Evolutionary conservation across 1,139 yeast genomes (phyloP), one percentile per base, ranked within the genome.

Genomic region (Suhomyces kunorum): DNA sequence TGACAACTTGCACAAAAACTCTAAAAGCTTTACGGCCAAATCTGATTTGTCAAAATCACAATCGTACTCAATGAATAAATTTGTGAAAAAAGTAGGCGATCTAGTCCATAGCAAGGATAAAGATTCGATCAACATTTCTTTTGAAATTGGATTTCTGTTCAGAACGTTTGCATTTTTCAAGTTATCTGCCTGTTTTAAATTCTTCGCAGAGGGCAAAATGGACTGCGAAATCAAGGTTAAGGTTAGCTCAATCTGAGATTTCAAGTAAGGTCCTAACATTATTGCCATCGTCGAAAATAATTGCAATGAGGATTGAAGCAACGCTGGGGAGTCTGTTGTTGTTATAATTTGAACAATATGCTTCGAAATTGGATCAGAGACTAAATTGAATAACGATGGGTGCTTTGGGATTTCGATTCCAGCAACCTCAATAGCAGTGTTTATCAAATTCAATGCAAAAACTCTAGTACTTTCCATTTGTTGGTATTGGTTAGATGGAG

Each of bases 1-100:
- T 0, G 96, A 81, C 30, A 87, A 68, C 39, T 84, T 76, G 46
- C 95, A 82, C 39, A 94, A 71, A 40, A 84, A 79, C 35, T 84
- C 84, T 37, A 92, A 61, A 19, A 87, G 66, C 32, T 79, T 78
- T 17, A 76, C 76, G n/a, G 95, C 75, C 43, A 94, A 65, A 59
- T 94, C 97, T 1, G 85, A 76, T 49, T 94, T 78, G 47, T 89
- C 95, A 49, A 89, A 83, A 56, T 89, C 94, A 63, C 98, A 92
- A 61, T 94, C 98, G 57, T 82, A 94, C 43, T 83, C 84, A 40
- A 87, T 82, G 57, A 86, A 92, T 29, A 89, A 63, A 35, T 80
- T 77, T 9, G 90, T 79, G 60, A 90, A 89, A 45, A 88, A 83
- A 4, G 78, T 66, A 1, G 96, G 94, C 0, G 87, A 80, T 45